Conservation (phyloP, 1,284 basidiomycete species). For the Puccinia horiana region DNA sequence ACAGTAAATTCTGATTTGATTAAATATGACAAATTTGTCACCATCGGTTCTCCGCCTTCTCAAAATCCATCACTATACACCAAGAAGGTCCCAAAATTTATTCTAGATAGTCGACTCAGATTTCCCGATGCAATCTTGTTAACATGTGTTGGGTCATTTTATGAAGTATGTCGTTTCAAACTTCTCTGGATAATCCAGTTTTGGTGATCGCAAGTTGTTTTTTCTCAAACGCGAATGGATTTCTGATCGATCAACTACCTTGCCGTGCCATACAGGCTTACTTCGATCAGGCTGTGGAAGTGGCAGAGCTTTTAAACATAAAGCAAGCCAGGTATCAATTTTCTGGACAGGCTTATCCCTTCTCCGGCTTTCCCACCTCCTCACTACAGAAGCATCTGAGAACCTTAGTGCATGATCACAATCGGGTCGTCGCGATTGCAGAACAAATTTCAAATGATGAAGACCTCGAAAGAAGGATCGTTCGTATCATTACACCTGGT, state of each 20-base stretch:
- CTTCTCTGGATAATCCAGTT: not conserved
- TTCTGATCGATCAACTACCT: not conserved
- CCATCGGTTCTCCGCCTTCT: constrained; percentile 36
- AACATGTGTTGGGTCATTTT: constrained; percentile 89
- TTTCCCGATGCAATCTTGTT: constrained; percentile 86
- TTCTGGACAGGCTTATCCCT: constrained; percentile 65
- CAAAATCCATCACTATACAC: constrained; percentile 38
- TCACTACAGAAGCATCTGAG: constrained; percentile 84
- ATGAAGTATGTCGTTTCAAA: constrained; percentile 69
- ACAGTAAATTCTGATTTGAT: constrained; percentile 9
- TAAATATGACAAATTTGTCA: constrained; percentile 35
- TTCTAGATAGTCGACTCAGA: constrained; percentile 70
- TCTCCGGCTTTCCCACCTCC: constrained; percentile 83
- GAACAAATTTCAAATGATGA: constrained; percentile 65
- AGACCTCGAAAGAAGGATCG: constrained; percentile 62
- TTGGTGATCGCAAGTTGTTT: not conserved
- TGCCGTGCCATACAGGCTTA: constrained; percentile 69
- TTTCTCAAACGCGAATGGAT: not conserved
- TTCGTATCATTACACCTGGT: constrained; percentile 83
- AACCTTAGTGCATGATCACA: constrained; percentile 75
- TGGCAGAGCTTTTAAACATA: constrained; percentile 75
- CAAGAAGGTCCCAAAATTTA: constrained; percentile 38
- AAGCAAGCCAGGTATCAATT: constrained; percentile 74
- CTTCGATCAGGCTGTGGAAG: constrained; percentile 80
- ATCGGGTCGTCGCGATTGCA: constrained; percentile 82